phyloP scores from a whole-genome alignment of 78 protist species.

The Tieghemostelium lacteum region DNA sequence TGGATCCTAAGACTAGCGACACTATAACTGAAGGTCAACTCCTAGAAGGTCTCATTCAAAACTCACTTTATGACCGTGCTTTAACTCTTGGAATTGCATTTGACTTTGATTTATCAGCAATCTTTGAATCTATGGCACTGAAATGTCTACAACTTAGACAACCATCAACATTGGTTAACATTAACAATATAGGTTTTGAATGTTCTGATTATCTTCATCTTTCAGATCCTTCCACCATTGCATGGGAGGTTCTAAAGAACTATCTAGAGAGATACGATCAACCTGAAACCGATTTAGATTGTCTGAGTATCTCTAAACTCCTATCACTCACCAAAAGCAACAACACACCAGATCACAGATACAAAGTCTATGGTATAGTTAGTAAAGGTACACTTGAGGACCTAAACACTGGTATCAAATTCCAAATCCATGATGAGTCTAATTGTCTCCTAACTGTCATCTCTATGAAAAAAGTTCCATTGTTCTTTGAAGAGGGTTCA shows the following conservation, averaged over 20 bases:
- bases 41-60: neutral
- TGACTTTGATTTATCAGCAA: slow-evolving; percentile 27
- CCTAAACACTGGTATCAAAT: slow-evolving; percentile 6
- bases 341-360: neutral
- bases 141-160: slow-evolving; percentile 57
- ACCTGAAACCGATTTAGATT: slow-evolving; percentile 9
- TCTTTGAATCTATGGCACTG: slow-evolving; percentile 33
- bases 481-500: slow-evolving; percentile 26
- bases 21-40: slow-evolving; percentile 35
- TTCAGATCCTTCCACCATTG: slow-evolving; percentile 4
- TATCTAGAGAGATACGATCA: slow-evolving; percentile 53
- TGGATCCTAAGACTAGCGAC: neutral
- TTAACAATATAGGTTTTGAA: slow-evolving; percentile 20
- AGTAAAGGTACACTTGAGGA: neutral
- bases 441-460: slow-evolving; percentile 10
- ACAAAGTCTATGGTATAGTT: neutral
- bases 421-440: slow-evolving; percentile 2
- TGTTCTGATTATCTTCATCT: neutral
- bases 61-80: slow-evolving; percentile 26
- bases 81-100: slow-evolving; percentile 30
- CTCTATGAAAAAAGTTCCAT: slow-evolving; percentile 16
- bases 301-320: slow-evolving; percentile 17
- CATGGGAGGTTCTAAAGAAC: slow-evolving; percentile 31
- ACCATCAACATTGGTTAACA: slow-evolving; percentile 28
- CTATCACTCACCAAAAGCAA: neutral